Evolutionary conservation across 2,329 filamentous ascomycete species (phyloP), one percentile per base, ranked within the genome.

Genomic region (Aspergillus sp.): DNA sequence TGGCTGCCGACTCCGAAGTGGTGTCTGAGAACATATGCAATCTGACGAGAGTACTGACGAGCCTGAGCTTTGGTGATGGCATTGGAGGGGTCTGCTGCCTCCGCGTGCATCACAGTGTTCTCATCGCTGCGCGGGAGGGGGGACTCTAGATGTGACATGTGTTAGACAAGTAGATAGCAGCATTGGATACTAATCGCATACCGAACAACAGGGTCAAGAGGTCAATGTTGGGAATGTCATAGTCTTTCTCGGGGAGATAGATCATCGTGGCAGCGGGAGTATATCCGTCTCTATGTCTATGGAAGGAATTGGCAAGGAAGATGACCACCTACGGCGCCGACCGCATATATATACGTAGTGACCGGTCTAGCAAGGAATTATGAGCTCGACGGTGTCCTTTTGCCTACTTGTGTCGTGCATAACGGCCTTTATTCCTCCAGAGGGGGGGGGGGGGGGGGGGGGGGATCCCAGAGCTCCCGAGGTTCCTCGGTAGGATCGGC

Each of bases 201-300:
- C 55, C 52, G 31, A 57, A 53, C 6, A 57, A 31, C 19, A 57
- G 45, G 3, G 49, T 52, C 29, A 57, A 23, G 17, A 57, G 20
- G 41, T 57, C 55, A 45, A 55, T 49, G 41, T 48, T 45, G 11
- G 55, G 55, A 31, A 57, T 42, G 13, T 52, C 47, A 46, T 50
- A 55, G 42, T 55, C 52, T n/a, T 55, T 57, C 6, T 55, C 52
- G 16, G 55, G 52, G 4, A 55, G 55, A 25, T 57, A 57, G 25
- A 57, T 52, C 49, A 57, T 54, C 14, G 25, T 34, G 29, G 40
- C 11, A 3, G 40, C 5, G 40, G 17, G 16, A 14, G 14, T 38
- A n/a, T n/a, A 38, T 38, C 4, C 1, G 34, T 10, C 14, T 38
- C 34, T 38, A n/a, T n/a, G 34, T 38, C 16, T n/a, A 38, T 38